Evolutionary conservation across 345 rosid species (phyloP).

Genomic region (Salix caprea): DNA sequence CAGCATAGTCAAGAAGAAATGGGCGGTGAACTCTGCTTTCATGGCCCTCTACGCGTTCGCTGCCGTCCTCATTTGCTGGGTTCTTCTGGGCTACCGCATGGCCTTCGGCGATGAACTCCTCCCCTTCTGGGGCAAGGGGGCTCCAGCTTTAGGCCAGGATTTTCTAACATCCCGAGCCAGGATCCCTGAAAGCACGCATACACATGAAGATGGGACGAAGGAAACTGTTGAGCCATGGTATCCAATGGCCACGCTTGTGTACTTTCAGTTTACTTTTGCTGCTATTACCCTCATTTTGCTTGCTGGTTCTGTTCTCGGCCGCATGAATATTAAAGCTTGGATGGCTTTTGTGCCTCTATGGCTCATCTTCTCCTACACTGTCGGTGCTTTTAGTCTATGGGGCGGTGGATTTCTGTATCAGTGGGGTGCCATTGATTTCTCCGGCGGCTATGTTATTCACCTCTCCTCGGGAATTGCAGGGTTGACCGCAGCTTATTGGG

Average conservation of each 20-base stretch:
- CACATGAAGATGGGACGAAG: background rate
- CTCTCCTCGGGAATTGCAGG: conserved; percentile 29
- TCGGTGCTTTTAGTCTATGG: conserved; percentile 33
- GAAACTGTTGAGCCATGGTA: conserved; percentile 10
- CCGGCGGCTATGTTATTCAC: conserved; percentile 29
- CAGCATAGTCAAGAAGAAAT: conserved; percentile 29
- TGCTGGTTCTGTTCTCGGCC: conserved; percentile 27
- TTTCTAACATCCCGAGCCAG: conserved; percentile 11
- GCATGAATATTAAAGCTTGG: conserved; percentile 32
- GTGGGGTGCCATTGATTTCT: conserved; percentile 30
- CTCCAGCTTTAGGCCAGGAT: conserved; percentile 21
- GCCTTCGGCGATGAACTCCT: conserved; percentile 26
- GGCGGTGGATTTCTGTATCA: conserved; percentile 26
- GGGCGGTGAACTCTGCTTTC: conserved; percentile 29
- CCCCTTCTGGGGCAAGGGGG: conserved; percentile 27
- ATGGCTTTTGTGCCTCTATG: conserved; percentile 31
- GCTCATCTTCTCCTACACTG: conserved; percentile 26
- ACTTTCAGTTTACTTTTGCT: conserved; percentile 31
- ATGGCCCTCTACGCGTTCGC: conserved; percentile 31
- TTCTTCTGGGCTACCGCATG: conserved; percentile 18
- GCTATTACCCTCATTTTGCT: conserved; percentile 25
- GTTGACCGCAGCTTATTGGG: conserved; percentile 31
- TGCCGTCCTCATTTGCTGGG: conserved; percentile 33
- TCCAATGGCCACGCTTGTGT: conserved; percentile 19
- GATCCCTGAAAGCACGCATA: conserved; percentile 13